phyloP scores from a whole-genome alignment of 192 early-diverging fungal species.

The Coemansia sp. region DNA sequence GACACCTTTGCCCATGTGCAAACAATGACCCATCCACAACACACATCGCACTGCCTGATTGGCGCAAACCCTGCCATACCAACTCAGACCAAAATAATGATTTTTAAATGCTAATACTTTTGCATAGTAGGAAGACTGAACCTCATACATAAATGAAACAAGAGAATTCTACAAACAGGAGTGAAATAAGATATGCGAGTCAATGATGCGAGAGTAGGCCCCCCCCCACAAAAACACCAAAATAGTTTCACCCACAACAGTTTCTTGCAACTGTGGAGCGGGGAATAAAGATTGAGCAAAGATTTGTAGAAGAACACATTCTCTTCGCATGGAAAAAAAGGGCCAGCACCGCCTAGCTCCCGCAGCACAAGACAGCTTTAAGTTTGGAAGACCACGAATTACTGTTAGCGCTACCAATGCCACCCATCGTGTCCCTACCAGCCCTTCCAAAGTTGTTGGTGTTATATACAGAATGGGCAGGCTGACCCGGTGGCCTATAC shows the following conservation, averaged over 20 bases:
- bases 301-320: too few species aligned
- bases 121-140: too few species aligned
- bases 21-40: too few species aligned
- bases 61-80: too few species aligned
- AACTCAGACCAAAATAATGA: too few species aligned
- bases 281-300: neutral
- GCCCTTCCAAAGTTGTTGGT: constrained; percentile 16
- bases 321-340: neutral
- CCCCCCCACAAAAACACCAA: neutral
- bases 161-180: neutral
- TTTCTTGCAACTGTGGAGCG: neutral
- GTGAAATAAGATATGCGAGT: too few species aligned
- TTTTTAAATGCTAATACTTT: too few species aligned
- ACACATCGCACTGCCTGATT: too few species aligned
- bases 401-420: neutral
- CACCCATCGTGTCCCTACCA: neutral
- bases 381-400: constrained; percentile 24
- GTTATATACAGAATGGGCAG: constrained; percentile 35
- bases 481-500: constrained; percentile 40
- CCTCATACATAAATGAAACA: neutral
- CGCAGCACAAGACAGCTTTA: constrained; percentile 27
- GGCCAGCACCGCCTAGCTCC: constrained; percentile 8
- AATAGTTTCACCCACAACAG: neutral
- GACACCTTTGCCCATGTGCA: too few species aligned
- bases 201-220: neutral